phyloP scores from a whole-genome alignment of 441 rosid species.

The Viola pubescens region DNA sequence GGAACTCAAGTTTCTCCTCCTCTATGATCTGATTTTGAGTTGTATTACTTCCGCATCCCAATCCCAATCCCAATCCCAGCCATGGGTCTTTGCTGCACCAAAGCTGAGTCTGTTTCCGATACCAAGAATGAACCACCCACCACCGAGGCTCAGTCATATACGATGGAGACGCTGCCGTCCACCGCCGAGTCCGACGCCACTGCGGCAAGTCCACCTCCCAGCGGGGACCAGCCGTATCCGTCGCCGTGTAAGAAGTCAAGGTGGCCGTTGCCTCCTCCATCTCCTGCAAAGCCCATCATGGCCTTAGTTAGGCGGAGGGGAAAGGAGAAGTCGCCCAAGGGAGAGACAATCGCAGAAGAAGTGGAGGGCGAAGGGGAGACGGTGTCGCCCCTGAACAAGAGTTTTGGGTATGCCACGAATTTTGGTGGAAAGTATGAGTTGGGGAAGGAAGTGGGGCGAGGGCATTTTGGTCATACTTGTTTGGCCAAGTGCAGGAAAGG shows the following conservation, averaged over 20 bases:
- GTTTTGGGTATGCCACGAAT: conserved; percentile 70
- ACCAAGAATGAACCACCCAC: too few relatives aligned
- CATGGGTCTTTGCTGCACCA: too few relatives aligned
- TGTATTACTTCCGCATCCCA: too few relatives aligned
- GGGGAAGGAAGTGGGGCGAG: conserved; percentile 90
- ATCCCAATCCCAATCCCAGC: too few relatives aligned
- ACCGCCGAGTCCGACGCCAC: conserved; percentile 74
- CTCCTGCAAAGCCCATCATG: conserved; percentile 89
- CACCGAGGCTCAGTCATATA: too few relatives aligned
- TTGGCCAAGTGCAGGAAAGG: conserved; percentile 81
- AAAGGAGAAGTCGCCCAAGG: conserved; percentile 79
- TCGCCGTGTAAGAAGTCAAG: conserved; percentile 71
- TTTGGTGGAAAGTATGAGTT: conserved; percentile 75
- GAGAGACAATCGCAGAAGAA: conserved; percentile 62
- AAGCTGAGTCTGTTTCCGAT: too few relatives aligned
- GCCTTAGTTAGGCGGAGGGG: conserved; percentile 68
- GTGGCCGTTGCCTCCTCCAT: conserved; percentile 85
- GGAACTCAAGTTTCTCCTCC: too few relatives aligned
- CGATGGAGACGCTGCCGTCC: conserved; percentile 43
- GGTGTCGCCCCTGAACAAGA: conserved; percentile 60
- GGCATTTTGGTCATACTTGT: conserved; percentile 96
- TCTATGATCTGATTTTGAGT: too few relatives aligned
- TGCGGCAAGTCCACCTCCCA: conserved; percentile 57
- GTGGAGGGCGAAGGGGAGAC: conserved; percentile 32
- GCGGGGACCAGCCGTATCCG: conserved; percentile 69